Evolutionary conservation across 257 asterid genomes (phyloP).

Genomic region (Solanum tacnaense): DNA sequence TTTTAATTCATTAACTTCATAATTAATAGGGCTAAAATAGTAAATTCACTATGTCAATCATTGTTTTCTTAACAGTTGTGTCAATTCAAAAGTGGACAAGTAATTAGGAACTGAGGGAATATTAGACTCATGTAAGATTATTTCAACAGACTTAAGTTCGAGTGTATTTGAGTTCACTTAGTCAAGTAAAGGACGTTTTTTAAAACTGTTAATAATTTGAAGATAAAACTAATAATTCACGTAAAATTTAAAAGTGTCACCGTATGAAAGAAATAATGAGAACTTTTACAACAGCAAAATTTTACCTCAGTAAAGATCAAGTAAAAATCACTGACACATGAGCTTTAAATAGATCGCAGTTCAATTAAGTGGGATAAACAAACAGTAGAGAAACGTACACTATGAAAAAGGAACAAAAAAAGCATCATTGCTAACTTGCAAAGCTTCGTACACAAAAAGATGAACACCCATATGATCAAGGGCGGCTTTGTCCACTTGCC

Average conservation of each 20-base stretch:
- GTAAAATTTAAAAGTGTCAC: accelerated
- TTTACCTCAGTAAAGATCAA: background rate
- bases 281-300: background rate
- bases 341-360: background rate
- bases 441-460: background rate
- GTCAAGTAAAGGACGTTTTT: no score
- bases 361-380: background rate
- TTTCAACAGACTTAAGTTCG: background rate
- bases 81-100: background rate
- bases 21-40: no score
- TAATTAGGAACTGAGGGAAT: no score
- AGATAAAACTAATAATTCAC: background rate
- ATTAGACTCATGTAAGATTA: background rate
- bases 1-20: no score
- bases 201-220: no score
- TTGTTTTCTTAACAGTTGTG: no score
- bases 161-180: no score
- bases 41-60: no score
- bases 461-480: background rate
- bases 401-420: background rate
- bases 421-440: background rate
- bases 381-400: background rate
- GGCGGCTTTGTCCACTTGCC: background rate
- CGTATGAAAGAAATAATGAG: background rate
- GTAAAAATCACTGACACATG: background rate